Base-by-base conservation (phyloP, 108 stramenopile species). In the Cyclotella baltica region DNA sequence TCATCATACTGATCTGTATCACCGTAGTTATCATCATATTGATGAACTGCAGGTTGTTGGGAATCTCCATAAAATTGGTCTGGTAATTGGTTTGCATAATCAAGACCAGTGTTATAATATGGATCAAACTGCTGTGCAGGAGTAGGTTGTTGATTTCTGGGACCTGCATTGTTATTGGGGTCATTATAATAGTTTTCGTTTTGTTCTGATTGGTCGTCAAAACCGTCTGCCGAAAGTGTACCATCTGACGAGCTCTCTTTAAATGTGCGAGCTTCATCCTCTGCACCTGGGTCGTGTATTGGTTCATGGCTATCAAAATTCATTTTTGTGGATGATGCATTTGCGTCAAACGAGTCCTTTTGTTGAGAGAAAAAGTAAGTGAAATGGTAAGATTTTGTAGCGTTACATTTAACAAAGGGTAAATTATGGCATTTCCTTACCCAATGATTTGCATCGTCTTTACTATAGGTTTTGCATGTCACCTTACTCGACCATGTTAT, bases 391-490 rank as follows among this genome's bases (percentile, higher is more conserved):
- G 18, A 2, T 64, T 5, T 5, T 43, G 23, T 11, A 0, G 8
- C 6, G 0, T 6, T 64, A 0, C 5, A 59, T 5, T 55, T 31
- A 2, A 30, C 13, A 29, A 3, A 20, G 35, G 22, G 20, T 38
- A 23, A 67, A 67, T 31, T 9, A 52, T 6, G 48, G 33, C 8
- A 67, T 30, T 25, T 18, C 10, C 48, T 67, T 51, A 67, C 67
- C 67, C 67, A 67, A 56, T 65, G 33, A 59, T 73, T 77, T 28
- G 83, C 76, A 40, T 73, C 76, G 43, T 83, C 83, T 56, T 83
- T 83, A 62, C 76, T 77, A 55, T 83, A 83, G n/a, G 83, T 83
- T 70, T 83, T 83, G 76, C 83, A 83, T 31, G 83, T 83, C 20
- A 83, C 83, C 57, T 83, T 83, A 20, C 70, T 73, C 10, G 83